A percentile compares a stretch with the other conserved stretches of the same genome.
phyloP scores from a whole-genome alignment of 371 early-diverging fungal species.

The Apophysomyces ossiformis region DNA sequence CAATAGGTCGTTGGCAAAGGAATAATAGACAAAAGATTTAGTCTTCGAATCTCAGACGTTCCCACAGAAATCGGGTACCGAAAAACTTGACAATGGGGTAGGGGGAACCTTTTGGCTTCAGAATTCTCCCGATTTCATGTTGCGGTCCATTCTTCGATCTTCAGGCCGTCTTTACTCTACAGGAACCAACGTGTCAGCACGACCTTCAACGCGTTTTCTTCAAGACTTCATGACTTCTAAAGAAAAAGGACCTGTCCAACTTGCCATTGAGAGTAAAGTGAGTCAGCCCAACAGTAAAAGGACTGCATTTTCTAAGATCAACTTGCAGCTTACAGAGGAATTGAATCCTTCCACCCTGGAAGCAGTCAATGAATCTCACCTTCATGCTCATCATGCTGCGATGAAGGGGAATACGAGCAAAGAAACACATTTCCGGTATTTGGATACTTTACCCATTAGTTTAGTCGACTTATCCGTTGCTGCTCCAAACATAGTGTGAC shows the following conservation, averaged over 20 bases:
- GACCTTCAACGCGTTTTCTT: constrained; percentile 17
- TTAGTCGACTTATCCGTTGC: background rate
- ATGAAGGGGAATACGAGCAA: constrained; percentile 75
- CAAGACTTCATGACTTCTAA: constrained; percentile 33
- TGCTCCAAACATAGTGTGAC: constrained; percentile 47
- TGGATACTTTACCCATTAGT: constrained; percentile 1
- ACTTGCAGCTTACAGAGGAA: constrained; percentile 51
- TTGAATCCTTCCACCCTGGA: constrained; percentile 62
- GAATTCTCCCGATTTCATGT: background rate
- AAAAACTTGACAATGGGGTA: background rate
- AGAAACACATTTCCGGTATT: constrained; percentile 78
- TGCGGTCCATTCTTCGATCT: background rate
- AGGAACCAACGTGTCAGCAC: constrained; percentile 8
- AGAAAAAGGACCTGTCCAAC: constrained; percentile 51
- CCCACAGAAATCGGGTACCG: too few relatives aligned
- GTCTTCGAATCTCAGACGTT: too few relatives aligned
- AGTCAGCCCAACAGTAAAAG: background rate
- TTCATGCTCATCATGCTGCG: constrained; percentile 76
- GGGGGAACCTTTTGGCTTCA: background rate
- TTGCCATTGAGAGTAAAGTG: constrained; percentile 48
- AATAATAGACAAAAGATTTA: too few relatives aligned
- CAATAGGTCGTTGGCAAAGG: too few relatives aligned
- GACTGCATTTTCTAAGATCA: background rate
- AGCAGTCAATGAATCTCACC: constrained; percentile 74
- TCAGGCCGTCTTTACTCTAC: constrained; percentile 16